A percentile compares a stretch with the other conserved stretches of the same genome.
phyloP scores from a whole-genome alignment of 73 alveolate species.

The Symbiodinium natans region DNA sequence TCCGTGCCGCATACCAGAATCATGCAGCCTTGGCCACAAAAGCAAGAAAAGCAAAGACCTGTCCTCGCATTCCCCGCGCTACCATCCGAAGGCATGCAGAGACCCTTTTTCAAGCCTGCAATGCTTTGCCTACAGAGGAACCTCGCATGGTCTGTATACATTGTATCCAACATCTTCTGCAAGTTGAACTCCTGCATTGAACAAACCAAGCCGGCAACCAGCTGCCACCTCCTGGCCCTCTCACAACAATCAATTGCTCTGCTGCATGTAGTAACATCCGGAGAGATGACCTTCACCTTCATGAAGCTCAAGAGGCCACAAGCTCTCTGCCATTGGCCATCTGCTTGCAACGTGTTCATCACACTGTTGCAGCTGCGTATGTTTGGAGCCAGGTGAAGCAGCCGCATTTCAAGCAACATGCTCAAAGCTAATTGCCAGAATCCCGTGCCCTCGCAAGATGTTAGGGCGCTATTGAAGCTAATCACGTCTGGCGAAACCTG shows the following conservation, averaged over 20 bases:
- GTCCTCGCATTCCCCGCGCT: too few species aligned
- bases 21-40: neutral
- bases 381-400: neutral
- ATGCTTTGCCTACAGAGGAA: neutral
- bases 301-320: conserved; percentile 11
- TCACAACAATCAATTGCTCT: conserved; percentile 28
- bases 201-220: conserved; percentile 8
- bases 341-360: conserved; percentile 14
- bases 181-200: neutral
- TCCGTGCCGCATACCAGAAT: conserved; percentile 79
- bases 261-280: conserved; percentile 49
- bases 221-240: conserved; percentile 16
- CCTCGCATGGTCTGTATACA: neutral
- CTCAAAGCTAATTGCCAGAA: conserved; percentile 46
- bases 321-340: conserved; percentile 34
- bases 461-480: conserved; percentile 41
- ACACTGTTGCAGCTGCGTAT: conserved; percentile 68
- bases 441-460: conserved; percentile 35
- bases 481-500: conserved; percentile 27
- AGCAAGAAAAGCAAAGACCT: too few species aligned
- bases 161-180: neutral
- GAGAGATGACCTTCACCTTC: neutral
- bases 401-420: neutral
- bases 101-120: too few species aligned
- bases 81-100: too few species aligned